phyloP scores from a whole-genome alignment of 306 rosid genomes.

The Inga laurina region DNA sequence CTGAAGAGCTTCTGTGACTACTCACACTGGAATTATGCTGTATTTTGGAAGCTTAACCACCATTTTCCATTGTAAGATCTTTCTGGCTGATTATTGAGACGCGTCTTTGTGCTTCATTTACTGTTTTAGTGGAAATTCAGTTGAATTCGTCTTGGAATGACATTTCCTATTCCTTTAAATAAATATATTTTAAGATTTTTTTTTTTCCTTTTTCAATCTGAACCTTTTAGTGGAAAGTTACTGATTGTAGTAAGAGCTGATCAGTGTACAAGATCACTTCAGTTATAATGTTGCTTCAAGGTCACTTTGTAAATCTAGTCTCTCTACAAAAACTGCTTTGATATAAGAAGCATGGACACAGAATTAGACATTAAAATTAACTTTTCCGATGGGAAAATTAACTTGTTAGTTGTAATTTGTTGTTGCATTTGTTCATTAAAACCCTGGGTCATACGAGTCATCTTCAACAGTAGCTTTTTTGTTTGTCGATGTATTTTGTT shows the following conservation, averaged over 20 bases:
- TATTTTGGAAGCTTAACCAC: conserved; percentile 86
- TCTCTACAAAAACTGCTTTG: background rate
- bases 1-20: conserved; percentile 70
- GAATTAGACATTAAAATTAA: background rate
- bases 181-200: background rate
- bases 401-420: background rate
- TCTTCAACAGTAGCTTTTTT: background rate
- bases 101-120: conserved; percentile 2
- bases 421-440: background rate
- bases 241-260: background rate
- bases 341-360: background rate
- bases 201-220: background rate
- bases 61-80: conserved; percentile 50
- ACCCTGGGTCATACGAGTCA: background rate
- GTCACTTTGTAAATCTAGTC: background rate
- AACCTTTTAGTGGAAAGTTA: background rate
- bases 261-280: background rate
- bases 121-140: background rate
- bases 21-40: conserved; percentile 79
- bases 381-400: background rate
- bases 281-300: background rate
- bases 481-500: conserved; percentile 1
- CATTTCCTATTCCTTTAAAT: background rate
- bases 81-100: conserved; percentile 13
- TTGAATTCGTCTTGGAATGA: background rate